phyloP scores from a whole-genome alignment of 495 filamentous ascomycete species.

The Penicillium robsamsonii region DNA sequence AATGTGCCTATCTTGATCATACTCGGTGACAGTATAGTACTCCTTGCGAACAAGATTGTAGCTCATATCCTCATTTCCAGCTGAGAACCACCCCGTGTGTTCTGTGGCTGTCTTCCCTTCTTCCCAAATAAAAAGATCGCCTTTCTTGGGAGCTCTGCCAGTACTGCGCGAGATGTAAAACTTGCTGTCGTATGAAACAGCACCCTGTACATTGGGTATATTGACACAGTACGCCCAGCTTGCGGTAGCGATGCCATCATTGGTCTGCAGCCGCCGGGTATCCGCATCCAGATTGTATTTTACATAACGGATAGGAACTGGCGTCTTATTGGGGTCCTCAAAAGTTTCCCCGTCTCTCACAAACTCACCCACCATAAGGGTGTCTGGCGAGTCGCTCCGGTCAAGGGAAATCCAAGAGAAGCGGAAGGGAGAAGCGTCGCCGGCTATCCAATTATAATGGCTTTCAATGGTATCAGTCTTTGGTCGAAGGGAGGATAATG shows the following conservation, averaged over 20 bases:
- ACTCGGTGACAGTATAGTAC: constrained; percentile 30
- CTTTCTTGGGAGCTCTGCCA: constrained; percentile 13
- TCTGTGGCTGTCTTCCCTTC: constrained; percentile 11
- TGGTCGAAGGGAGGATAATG: background rate
- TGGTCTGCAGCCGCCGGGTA: constrained; percentile 16
- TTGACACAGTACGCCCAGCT: constrained; percentile 23
- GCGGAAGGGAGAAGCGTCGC: constrained; percentile 20
- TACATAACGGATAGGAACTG: constrained; percentile 22
- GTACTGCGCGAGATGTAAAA: constrained; percentile 26
- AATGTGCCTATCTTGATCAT: constrained; percentile 17
- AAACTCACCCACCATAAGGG: constrained; percentile 25
- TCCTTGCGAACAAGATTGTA: constrained; percentile 20
- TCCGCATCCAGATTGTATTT: constrained; percentile 22
- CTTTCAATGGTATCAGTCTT: background rate
- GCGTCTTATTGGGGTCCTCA: background rate
- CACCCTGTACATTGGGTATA: constrained; percentile 24
- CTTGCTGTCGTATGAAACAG: constrained; percentile 16
- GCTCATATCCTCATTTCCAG: constrained; percentile 27
- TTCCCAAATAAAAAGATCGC: constrained; percentile 25
- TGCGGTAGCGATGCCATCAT: constrained; percentile 18
- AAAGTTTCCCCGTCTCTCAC: constrained; percentile 13
- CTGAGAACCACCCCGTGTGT: constrained; percentile 17
- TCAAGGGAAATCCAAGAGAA: constrained; percentile 27
- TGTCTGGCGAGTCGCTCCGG: constrained; percentile 22
- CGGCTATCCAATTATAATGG: constrained; percentile 20